Conservation (phyloP, 805 yeast genomes). For the Wickerhamomyces tratensis region DNA sequence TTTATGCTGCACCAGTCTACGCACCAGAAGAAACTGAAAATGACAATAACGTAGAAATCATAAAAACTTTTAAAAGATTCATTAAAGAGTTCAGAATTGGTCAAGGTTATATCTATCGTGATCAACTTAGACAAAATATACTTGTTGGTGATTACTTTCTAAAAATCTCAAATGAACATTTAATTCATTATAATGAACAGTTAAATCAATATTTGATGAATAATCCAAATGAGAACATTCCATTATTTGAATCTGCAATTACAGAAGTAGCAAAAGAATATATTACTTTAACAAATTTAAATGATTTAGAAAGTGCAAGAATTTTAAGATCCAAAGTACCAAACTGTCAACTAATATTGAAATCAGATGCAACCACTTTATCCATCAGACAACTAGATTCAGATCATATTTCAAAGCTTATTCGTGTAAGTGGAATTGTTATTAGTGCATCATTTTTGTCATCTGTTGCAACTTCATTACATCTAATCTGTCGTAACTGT, state of each 20-base stretch:
- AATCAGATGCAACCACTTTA: slow-evolving; percentile 60
- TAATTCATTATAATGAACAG: slow-evolving; percentile 83
- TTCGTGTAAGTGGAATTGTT: slow-evolving; percentile 86
- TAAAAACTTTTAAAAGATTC: slow-evolving; percentile 72
- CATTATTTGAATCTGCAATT: slow-evolving; percentile 73
- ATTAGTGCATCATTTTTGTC: slow-evolving; percentile 84
- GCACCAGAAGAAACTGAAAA: slow-evolving; percentile 73
- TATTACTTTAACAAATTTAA: slow-evolving; percentile 36
- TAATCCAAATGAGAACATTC: slow-evolving; percentile 82
- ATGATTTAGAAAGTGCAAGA: slow-evolving; percentile 25
- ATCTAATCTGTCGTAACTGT: slow-evolving; percentile 81
- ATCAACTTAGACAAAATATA: slow-evolving; percentile 81
- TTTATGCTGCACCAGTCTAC: slow-evolving; percentile 69
- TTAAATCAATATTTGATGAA: slow-evolving; percentile 75
- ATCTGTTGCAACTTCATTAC: slow-evolving; percentile 79
- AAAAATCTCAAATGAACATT: slow-evolving; percentile 71
- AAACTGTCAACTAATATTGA: slow-evolving; percentile 70
- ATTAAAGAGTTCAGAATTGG: slow-evolving; percentile 79
- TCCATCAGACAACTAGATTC: slow-evolving; percentile 79
- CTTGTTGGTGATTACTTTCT: slow-evolving; percentile 65
- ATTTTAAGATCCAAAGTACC: slow-evolving; percentile 51
- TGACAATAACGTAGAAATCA: slow-evolving; percentile 56
- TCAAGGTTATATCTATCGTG: slow-evolving; percentile 78
- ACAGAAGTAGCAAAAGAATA: slow-evolving; percentile 75
- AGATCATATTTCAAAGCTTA: slow-evolving; percentile 80